Evolutionary conservation across 2,329 filamentous ascomycete species (phyloP).

Genomic region (Penicillium sp.): DNA sequence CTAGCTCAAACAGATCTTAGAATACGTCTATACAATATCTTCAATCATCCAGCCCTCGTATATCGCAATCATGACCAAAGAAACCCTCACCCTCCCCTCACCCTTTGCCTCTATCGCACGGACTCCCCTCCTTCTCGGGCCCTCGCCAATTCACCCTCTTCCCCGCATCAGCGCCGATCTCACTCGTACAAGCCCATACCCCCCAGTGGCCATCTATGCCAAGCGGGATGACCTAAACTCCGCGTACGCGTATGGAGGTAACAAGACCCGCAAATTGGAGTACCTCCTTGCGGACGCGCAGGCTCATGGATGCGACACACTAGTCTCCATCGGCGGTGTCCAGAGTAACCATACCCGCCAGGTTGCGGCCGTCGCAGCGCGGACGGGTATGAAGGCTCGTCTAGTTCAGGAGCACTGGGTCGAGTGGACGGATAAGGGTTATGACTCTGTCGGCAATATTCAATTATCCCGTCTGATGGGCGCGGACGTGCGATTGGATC

Average conservation of each 20-base stretch:
- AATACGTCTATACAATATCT: not conserved
- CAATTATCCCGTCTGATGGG: conserved; percentile 68
- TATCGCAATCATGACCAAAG: not conserved
- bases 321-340: conserved; percentile 66
- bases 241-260: conserved; percentile 65
- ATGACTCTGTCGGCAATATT: conserved; percentile 68
- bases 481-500: conserved; percentile 62
- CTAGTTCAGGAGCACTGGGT: conserved; percentile 70
- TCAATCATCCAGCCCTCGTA: not conserved
- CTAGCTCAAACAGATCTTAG: no score
- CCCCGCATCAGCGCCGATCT: conserved; percentile 64
- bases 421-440: conserved; percentile 58
- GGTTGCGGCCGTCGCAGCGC: conserved; percentile 62
- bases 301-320: conserved; percentile 57
- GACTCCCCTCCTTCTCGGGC: conserved; percentile 62
- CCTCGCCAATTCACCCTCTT: conserved; percentile 67
- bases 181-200: conserved; percentile 34
- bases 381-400: conserved; percentile 51
- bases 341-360: conserved; percentile 71
- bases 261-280: conserved; percentile 70
- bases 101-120: conserved; percentile 65
- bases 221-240: conserved; percentile 73
- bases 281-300: conserved; percentile 66
- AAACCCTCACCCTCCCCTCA: conserved; percentile 50
- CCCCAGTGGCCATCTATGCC: conserved; percentile 63